Evolutionary conservation across 2,329 filamentous ascomycete species (phyloP), one percentile per base, ranked within the genome.

Genomic region (Decorospora gaudefroyi): DNA sequence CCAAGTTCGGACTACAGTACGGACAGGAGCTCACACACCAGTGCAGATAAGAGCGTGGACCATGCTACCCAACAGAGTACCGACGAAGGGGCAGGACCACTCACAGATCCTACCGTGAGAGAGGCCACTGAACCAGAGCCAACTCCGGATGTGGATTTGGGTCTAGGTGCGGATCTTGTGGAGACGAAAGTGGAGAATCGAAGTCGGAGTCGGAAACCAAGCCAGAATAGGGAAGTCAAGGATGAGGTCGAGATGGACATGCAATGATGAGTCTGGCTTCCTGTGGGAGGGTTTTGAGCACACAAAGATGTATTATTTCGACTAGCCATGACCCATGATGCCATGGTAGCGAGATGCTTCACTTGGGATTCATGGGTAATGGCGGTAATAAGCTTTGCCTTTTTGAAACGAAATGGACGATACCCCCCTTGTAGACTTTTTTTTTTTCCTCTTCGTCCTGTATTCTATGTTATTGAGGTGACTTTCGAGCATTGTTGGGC

Each of bases 241-340:
- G 50, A 61, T 23, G 59, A 64, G 37, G 48, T 69, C 42, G 68
- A 69, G 41, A 62, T 68, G 8, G 69, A 70, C 53, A 67, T 68
- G 65, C 64, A 70, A 42, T 70, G 41, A 48, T 15, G 10, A 22
- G 2, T n/a, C n/a, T n/a, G n/a, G n/a, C n/a, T n/a, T n/a, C n/a
- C n/a, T n/a, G n/a, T 1, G n/a, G 29, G 3, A 4, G n/a, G n/a
- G n/a, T n/a, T n/a, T n/a, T n/a, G n/a, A n/a, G n/a, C n/a, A n/a
- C n/a, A n/a, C n/a, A n/a, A n/a, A n/a, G n/a, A n/a, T n/a, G n/a
- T n/a, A n/a, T n/a, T n/a, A n/a, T n/a, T n/a, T n/a, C n/a, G n/a
- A n/a, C n/a, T n/a, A n/a, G n/a, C n/a, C n/a, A n/a, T n/a, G n/a
- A n/a, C n/a, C n/a, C n/a, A n/a, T n/a, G n/a, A n/a, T n/a, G n/a